Evolutionary conservation across 139 green algal species (phyloP), one percentile per base, ranked within the genome.

Genomic region (Ettlia oleoabundans): DNA sequence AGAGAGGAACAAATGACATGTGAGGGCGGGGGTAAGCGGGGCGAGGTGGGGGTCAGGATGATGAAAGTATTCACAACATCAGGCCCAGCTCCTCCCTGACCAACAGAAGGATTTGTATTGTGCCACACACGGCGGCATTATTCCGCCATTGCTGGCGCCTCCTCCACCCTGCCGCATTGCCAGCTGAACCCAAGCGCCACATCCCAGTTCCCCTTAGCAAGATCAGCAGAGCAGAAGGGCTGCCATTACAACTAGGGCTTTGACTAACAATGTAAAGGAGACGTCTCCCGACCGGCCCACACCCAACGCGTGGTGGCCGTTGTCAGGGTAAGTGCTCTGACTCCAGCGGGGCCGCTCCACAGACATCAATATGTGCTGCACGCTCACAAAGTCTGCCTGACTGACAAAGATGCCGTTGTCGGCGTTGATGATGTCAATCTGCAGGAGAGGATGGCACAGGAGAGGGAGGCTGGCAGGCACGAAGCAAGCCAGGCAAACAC

Each of bases 321-420:
- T 66, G 72, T 66, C 26, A 19, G 72, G 72, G 30, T 33, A 2
- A 33, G 72, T 66, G 32, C 6, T 21, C 6, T 0, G 3, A 0
- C 6, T 47, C n/a, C 18, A 66, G 30, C 51, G 51, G 33, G 21
- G 2, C 38, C 4, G 9, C 28, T 61, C 37, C 71, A 66, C 72
- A 1, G 5, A 43, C n/a, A 77, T 40, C 9, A 4, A 15, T 9
- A 77, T 30, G 32, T 64, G 26, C 1, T 3, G 26, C 13, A 77
- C 18, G 10, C 26, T 47, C 9, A 63, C 70, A 63, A 77, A 77
- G 30, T 77, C 70, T 2, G 28, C 19, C n/a, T 40, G 32, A 1
- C 32, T 53, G 4, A 79, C 33, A 21, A 47, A 61, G 33, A 79
- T 40, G 32, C 51, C 72, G 72, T 79, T 66, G 72, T 79, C 51